Percentiles rank a stretch among this genome's conserved stretches.
phyloP scores from a whole-genome alignment of 257 asterid genomes.

The Fraxinus americana region DNA sequence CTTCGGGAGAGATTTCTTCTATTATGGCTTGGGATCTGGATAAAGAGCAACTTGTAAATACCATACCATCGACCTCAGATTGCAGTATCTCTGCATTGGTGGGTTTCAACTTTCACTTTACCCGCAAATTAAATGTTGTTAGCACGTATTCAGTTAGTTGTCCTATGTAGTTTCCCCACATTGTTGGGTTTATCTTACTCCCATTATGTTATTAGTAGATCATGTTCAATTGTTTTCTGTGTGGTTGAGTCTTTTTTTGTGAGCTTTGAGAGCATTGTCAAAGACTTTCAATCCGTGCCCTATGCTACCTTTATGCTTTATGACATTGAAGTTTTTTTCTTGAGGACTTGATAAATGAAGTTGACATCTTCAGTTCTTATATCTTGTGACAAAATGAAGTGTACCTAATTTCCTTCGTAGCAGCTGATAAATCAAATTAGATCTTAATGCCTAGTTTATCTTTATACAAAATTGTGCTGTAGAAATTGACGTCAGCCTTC shows the following conservation, averaged over 20 bases:
- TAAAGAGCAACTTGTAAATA: conserved; percentile 81
- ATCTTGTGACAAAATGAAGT: background rate
- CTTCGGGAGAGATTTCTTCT: conserved; percentile 87
- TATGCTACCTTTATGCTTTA: background rate
- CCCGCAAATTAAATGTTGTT: background rate
- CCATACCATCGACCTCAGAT: conserved; percentile 76
- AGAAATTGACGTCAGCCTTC: background rate
- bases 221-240: background rate
- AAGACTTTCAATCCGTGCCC: background rate
- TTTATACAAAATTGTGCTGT: background rate
- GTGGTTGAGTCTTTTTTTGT: background rate
- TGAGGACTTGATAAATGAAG: background rate
- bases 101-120: conserved; percentile 29
- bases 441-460: background rate
- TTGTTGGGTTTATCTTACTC: background rate
- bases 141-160: background rate
- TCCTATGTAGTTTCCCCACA: background rate
- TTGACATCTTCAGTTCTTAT: background rate
- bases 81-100: conserved; percentile 93
- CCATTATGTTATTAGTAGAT: background rate
- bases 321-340: background rate
- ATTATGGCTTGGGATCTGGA: conserved; percentile 98
- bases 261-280: background rate
- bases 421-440: background rate
- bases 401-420: background rate